Evolutionary conservation across 2,329 filamentous ascomycete genomes (phyloP), one percentile per base, ranked within the genome.

Genomic region (Elsinoe perseae): DNA sequence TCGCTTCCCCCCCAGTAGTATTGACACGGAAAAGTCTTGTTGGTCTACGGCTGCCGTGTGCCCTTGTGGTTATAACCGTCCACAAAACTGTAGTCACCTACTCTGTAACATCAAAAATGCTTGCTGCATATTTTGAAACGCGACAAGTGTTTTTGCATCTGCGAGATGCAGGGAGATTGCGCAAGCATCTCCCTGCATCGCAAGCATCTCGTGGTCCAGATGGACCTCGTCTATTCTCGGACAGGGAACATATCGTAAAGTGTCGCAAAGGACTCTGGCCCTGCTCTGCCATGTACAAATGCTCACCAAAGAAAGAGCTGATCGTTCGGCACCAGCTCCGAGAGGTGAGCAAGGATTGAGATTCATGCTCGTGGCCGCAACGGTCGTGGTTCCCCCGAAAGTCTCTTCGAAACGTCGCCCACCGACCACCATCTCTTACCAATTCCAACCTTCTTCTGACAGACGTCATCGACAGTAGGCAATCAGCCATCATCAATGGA

Each of bases 361-460:
- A 36, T 36, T 14, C 32, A 6, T 36, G 32, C 32, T 36, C 32
- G n/a, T 36, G 18, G 18, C 18, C 40, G 18, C 40, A 43, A 43
- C 40, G 40, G 40, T 43, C 40, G 40, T 44, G 40, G 40, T 44
- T 44, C 40, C 25, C 40, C 40, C 40, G 40, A 44, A 44, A 44
- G 20, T 10, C 40, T 23, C 40, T 9, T 44, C 9, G 20, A 44
- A 44, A 36, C 32, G 4, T 36, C 32, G 10, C 32, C n/a, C 32
- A 14, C n/a, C 5, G 32, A 14, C 32, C n/a, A 14, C 32, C 32
- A 36, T 36, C 32, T 14, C n/a, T n/a, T n/a, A n/a, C n/a, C n/a
- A n/a, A n/a, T n/a, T n/a, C n/a, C n/a, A n/a, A n/a, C n/a, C 34
- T 38, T 16, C 34, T 9, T 25, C 18, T 9, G 20, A 44, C 14